Conservation (phyloP, 345 rosid genomes). For the Lagerstroemia speciosa region DNA sequence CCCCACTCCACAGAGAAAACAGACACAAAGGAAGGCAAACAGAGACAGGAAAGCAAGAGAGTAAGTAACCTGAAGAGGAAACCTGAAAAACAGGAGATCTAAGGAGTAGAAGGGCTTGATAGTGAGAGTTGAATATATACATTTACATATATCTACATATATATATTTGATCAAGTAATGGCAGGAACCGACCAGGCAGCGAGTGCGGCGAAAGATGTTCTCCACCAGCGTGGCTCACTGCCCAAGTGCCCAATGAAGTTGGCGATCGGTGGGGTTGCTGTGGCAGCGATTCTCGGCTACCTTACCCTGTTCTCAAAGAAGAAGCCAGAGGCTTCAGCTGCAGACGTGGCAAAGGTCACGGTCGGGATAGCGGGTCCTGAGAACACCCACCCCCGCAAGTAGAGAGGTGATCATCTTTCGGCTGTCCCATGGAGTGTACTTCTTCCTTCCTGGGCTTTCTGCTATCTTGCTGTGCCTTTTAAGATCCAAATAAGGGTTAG, state of each 20-base stretch:
- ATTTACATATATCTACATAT: too few species aligned
- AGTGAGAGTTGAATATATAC: background rate
- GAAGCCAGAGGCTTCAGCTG: constrained; percentile 48
- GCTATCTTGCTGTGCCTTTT: too few species aligned
- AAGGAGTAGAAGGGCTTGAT: background rate
- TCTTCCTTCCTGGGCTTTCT: too few species aligned
- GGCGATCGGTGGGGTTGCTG: constrained; percentile 5
- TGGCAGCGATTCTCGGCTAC: constrained; percentile 27
- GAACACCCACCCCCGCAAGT: constrained; percentile 34
- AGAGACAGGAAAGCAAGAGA: background rate
- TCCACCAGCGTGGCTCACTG: constrained; percentile 12
- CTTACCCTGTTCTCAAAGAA: constrained; percentile 42
- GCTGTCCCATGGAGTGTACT: too few species aligned
- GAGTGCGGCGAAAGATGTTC: constrained; percentile 3
- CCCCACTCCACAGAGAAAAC: background rate
- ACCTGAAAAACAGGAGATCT: too few species aligned
- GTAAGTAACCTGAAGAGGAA: too few species aligned
- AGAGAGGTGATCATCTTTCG: background rate
- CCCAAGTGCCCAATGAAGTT: background rate
- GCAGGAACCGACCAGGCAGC: constrained; percentile 9
- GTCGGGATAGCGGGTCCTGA: constrained; percentile 31
- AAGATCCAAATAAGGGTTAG: too few species aligned
- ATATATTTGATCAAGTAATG: too few species aligned
- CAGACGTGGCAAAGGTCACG: constrained; percentile 61
- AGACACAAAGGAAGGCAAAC: too few species aligned